Evolutionary conservation across 352 stramenopile genomes (phyloP).

Genomic region (Phytophthora nicotianae): DNA sequence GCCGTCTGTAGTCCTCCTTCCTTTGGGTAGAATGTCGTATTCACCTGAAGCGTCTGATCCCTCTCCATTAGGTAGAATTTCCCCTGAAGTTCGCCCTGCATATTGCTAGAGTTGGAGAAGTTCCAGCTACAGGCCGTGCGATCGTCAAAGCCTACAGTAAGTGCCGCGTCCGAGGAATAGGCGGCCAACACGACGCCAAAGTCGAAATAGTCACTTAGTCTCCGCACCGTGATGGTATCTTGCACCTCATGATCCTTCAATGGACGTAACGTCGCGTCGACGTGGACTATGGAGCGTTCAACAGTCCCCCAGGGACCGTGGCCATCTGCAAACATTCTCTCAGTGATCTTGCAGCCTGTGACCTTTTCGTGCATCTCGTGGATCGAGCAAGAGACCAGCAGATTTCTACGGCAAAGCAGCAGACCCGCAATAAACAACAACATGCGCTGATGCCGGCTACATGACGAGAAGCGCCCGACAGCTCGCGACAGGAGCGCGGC

Average conservation of each 20-base stretch:
- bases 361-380: slow-evolving; percentile 60
- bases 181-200: slow-evolving; percentile 70
- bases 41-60: slow-evolving; percentile 47
- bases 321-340: slow-evolving; percentile 83
- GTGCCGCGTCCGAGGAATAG: slow-evolving; percentile 56
- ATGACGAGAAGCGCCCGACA: slow-evolving; percentile 3
- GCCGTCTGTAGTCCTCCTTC: slow-evolving; percentile 66
- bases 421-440: slow-evolving; percentile 37
- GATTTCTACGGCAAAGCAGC: slow-evolving; percentile 30
- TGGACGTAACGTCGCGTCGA: slow-evolving; percentile 57
- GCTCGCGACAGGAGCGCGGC: background rate
- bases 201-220: slow-evolving; percentile 81
- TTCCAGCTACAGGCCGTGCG: slow-evolving; percentile 63
- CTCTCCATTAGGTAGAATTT: slow-evolving; percentile 57
- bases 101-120: slow-evolving; percentile 56
- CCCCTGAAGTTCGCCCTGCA: slow-evolving; percentile 52
- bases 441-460: background rate
- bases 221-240: slow-evolving; percentile 70
- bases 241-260: slow-evolving; percentile 60
- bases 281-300: slow-evolving; percentile 52
- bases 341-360: slow-evolving; percentile 67
- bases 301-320: slow-evolving; percentile 51
- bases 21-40: slow-evolving; percentile 54
- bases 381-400: slow-evolving; percentile 55
- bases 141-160: slow-evolving; percentile 53